These are phyloP conservation scores for Mortierella sp. DNA, from an alignment of 371 early-diverging fungal species.

Conservation along the genomic window DNA sequence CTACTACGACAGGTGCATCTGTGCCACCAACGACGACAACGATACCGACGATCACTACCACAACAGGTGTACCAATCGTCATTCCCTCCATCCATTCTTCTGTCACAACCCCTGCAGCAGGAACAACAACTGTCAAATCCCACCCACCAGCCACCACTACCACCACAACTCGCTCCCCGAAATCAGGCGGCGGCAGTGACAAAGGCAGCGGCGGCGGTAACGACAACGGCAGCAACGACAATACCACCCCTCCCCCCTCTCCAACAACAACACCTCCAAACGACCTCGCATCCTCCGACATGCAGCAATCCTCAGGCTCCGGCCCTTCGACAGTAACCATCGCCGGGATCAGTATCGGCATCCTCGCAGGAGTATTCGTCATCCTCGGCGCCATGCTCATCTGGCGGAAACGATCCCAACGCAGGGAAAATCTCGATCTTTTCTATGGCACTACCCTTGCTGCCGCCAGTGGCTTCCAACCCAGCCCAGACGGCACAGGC, in stretches of 20 bases:
- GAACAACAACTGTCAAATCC: not conserved
- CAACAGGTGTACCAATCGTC: not conserved
- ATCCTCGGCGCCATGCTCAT: slow-evolving; percentile 28
- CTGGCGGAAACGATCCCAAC: slow-evolving; percentile 41
- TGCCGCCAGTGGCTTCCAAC: slow-evolving; percentile 25
- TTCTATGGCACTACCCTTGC: slow-evolving; percentile 22
- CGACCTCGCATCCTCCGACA: slow-evolving; percentile 17
- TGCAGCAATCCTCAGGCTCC: slow-evolving; percentile 2
- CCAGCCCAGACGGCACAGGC: not conserved
- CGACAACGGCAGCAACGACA: not conserved
- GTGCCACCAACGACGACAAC: not conserved
- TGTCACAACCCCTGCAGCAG: not conserved
- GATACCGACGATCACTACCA: not conserved
- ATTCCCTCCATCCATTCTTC: not conserved
- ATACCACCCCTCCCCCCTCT: not conserved
- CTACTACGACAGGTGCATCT: not conserved
- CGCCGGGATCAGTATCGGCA: slow-evolving; percentile 17
- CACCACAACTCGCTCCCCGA: not conserved
- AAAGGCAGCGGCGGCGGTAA: not conserved
- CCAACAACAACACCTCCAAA: not conserved
- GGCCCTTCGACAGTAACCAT: slow-evolving; percentile 13
- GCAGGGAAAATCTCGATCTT: slow-evolving; percentile 13
- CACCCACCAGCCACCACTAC: slow-evolving; percentile 2
- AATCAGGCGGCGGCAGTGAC: not conserved
- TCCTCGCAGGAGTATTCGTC: slow-evolving; percentile 17